Evolutionary conservation across 2,329 filamentous ascomycete species (phyloP).

Genomic region (Nannizziopsis arthrosporioides): DNA sequence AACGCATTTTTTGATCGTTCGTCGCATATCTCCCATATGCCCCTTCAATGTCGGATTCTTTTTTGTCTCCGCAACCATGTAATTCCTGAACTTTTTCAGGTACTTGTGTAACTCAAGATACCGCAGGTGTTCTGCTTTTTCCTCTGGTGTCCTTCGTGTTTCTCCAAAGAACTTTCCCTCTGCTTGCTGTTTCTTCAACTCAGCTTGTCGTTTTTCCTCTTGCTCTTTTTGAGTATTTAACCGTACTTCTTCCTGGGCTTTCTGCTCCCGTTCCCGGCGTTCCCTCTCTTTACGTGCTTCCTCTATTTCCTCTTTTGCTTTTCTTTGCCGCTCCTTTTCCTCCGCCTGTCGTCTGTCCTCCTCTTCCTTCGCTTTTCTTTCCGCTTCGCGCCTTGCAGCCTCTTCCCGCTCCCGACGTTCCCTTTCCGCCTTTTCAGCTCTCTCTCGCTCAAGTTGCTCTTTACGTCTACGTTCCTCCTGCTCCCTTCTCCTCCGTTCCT

Average conservation of each 20-base stretch:
- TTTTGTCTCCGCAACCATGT: conserved; percentile 45
- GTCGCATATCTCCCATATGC: conserved; percentile 58
- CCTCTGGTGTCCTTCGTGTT: conserved; percentile 23
- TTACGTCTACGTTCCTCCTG: conserved; percentile 27
- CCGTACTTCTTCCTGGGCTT: conserved; percentile 24
- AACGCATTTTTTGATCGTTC: conserved; percentile 58
- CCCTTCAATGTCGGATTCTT: conserved; percentile 49
- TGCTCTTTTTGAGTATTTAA: conserved; percentile 21
- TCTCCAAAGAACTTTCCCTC: conserved; percentile 24
- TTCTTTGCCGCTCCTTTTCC: conserved; percentile 39
- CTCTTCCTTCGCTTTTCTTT: conserved; percentile 34
- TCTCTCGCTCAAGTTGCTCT: conserved; percentile 28
- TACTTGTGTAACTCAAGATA: conserved; percentile 53
- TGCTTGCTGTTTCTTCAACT: conserved; percentile 21
- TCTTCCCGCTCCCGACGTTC: conserved; percentile 34
- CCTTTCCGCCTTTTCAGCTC: conserved; percentile 19
- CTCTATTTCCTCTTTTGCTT: conserved; percentile 24
- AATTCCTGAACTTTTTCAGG: conserved; percentile 50
- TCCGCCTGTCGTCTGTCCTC: conserved; percentile 39
- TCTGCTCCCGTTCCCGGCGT: conserved; percentile 14
- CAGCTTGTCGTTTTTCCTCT: conserved; percentile 21
- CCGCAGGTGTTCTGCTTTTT: conserved; percentile 35
- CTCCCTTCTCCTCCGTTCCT: conserved; percentile 28
- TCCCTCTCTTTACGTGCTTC: conserved; percentile 19
- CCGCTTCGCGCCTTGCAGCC: conserved; percentile 38